Conservation (phyloP, 1,284 basidiomycete genomes). For the Cryptococcus sp. region DNA sequence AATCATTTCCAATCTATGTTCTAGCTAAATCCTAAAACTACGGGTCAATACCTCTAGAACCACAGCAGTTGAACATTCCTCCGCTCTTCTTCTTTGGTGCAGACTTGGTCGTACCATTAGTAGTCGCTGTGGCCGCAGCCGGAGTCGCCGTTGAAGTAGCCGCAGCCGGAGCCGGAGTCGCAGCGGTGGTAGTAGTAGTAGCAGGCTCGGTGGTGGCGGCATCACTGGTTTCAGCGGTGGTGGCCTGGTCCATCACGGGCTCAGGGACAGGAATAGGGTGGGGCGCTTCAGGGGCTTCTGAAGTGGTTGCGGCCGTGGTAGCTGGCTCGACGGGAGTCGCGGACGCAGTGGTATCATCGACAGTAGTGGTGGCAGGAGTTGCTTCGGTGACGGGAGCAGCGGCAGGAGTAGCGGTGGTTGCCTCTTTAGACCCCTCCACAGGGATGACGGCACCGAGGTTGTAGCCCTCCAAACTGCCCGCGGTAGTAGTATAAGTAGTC, state of each 20-base stretch:
- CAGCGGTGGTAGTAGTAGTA: constrained; percentile 7
- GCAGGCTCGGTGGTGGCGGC: constrained; percentile 1
- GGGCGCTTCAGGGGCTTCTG: neutral
- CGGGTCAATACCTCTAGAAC: constrained; percentile 33
- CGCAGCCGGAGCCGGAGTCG: constrained; percentile 10
- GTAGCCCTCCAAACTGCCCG: neutral
- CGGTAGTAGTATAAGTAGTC: neutral
- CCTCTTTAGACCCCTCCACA: constrained; percentile 2
- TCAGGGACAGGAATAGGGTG: neutral
- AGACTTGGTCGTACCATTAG: constrained; percentile 2
- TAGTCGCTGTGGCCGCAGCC: constrained; percentile 4
- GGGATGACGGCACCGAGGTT: neutral
- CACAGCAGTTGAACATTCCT: constrained; percentile 45
- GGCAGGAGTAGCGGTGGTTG: neutral
- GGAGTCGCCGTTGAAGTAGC: constrained; percentile 8
- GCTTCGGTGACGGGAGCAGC: neutral
- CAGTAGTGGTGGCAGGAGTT: neutral
- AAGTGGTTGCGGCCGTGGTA: constrained; percentile 5
- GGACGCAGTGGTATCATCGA: neutral
- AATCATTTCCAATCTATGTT: neutral
- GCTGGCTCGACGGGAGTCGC: constrained; percentile 1
- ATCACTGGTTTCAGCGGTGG: neutral
- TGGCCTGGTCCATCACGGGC: neutral
- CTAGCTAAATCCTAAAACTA: neutral
- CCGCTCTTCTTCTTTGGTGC: constrained; percentile 37